Conservation (phyloP, 176 grass and related monocot species). For the Elaeis guineensis region DNA sequence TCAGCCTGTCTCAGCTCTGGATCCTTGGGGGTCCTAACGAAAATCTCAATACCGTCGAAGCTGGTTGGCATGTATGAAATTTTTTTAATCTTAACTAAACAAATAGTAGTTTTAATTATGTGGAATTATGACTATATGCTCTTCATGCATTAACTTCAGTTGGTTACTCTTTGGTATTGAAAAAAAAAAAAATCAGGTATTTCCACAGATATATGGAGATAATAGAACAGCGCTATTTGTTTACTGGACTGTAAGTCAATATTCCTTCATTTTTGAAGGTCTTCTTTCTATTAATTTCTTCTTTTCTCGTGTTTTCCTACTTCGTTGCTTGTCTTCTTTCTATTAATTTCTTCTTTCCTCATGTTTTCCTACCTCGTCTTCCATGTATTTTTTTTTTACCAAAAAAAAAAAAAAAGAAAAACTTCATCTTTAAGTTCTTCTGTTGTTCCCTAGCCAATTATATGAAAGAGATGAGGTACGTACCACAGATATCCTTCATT, state of each 20-base stretch:
- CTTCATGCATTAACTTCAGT: too few relatives aligned
- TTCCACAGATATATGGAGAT: background rate
- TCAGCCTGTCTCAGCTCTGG: conserved; percentile 8
- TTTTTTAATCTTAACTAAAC: too few relatives aligned
- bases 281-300: conserved; percentile 6
- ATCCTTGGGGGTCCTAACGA: background rate
- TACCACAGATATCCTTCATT: too few relatives aligned
- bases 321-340: too few relatives aligned
- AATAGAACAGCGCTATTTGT: background rate
- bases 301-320: background rate
- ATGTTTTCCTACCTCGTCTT: background rate
- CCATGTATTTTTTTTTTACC: too few relatives aligned
- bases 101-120: too few relatives aligned
- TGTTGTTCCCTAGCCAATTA: background rate
- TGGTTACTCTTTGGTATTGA: too few relatives aligned
- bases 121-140: too few relatives aligned
- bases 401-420: too few relatives aligned
- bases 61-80: conserved; percentile 1
- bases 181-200: background rate
- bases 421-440: background rate
- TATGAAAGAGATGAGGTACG: too few relatives aligned
- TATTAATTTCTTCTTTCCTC: too few relatives aligned
- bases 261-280: background rate
- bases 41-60: conserved; percentile 2
- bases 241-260: background rate